phyloP scores from a whole-genome alignment of 2,329 filamentous ascomycete genomes.

The Verticillium tricorpus region DNA sequence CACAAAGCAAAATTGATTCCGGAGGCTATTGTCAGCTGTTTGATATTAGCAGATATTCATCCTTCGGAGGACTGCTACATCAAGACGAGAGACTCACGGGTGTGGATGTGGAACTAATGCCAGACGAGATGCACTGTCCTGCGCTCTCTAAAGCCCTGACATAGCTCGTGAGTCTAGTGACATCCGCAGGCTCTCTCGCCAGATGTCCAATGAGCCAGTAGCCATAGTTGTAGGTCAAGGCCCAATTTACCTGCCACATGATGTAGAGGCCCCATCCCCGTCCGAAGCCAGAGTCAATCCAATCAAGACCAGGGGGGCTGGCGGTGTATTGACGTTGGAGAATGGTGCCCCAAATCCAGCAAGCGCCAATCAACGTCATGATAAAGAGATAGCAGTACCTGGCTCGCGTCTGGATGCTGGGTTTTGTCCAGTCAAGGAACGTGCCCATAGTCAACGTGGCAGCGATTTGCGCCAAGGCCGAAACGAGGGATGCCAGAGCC shows the following conservation, averaged over 20 bases:
- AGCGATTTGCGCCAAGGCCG: conserved; percentile 14
- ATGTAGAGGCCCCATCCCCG: conserved; percentile 18
- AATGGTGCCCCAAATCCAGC: conserved; percentile 18
- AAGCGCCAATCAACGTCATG: conserved; percentile 13
- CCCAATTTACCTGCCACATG: conserved; percentile 13
- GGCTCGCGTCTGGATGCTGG: conserved; percentile 13
- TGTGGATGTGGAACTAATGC: conserved; percentile 10
- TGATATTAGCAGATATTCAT: background rate
- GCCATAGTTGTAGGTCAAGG: conserved; percentile 7
- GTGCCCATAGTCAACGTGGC: conserved; percentile 17
- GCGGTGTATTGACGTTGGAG: conserved; percentile 13
- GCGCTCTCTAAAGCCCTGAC: conserved; percentile 8
- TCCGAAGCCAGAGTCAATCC: conserved; percentile 15
- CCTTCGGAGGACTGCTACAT: background rate
- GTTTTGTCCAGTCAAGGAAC: conserved; percentile 15
- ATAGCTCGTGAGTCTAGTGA: conserved; percentile 5
- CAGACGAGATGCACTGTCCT: conserved; percentile 8
- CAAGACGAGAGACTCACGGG: conserved; percentile 2
- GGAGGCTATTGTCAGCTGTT: conserved; percentile 8
- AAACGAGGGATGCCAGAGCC: conserved; percentile 14
- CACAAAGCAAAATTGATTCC: conserved; percentile 14
- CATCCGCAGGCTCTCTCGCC: conserved; percentile 7
- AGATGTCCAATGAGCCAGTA: conserved; percentile 8
- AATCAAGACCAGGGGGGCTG: conserved; percentile 12
- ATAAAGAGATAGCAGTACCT: conserved; percentile 14